Conservation (phyloP, 371 early-diverging fungal species). For the Mortierella sp. region DNA sequence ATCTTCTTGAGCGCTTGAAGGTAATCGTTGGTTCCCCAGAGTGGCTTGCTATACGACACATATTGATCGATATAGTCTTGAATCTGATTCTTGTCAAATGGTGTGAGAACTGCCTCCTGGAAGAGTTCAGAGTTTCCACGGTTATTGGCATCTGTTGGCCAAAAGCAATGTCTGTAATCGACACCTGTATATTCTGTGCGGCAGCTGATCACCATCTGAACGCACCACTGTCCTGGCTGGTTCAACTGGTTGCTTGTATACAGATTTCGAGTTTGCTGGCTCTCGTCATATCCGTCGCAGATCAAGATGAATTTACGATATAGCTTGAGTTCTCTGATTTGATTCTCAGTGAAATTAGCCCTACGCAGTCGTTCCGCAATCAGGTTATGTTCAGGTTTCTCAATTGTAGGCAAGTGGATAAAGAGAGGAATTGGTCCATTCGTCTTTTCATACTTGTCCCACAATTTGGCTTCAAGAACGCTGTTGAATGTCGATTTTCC, state of each 20-base stretch:
- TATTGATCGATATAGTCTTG: background rate
- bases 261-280: background rate
- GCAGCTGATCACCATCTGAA: background rate
- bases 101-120: background rate
- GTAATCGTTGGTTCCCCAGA: background rate
- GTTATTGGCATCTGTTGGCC: background rate
- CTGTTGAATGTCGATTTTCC: background rate
- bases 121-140: background rate
- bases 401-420: background rate
- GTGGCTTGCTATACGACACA: background rate
- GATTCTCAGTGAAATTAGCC: background rate
- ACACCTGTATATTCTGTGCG: background rate
- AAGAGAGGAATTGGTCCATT: background rate
- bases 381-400: background rate
- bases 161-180: background rate
- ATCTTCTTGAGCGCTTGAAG: background rate
- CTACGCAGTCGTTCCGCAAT: background rate
- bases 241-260: background rate
- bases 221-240: background rate
- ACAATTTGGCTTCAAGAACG: background rate
- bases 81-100: constrained; percentile 1
- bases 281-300: background rate
- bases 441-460: background rate
- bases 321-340: background rate
- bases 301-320: constrained; percentile 1